A percentile compares a stretch with the other conserved stretches of the same genome.
Evolutionary conservation across 768 basidiomycete genomes (phyloP).

Genomic region (Mycena latifolia): DNA sequence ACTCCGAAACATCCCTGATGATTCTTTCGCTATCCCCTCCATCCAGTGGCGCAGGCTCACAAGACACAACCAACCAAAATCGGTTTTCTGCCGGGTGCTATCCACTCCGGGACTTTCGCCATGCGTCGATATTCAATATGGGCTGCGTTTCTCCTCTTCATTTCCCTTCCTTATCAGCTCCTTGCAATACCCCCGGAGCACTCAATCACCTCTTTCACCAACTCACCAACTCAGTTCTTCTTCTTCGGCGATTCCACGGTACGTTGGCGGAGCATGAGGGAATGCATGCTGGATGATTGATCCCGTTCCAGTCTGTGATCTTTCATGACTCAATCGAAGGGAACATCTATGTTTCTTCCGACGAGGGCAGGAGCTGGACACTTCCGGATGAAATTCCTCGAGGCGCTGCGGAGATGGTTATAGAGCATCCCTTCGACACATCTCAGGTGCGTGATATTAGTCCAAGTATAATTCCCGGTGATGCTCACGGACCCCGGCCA

Average conservation of each 20-base stretch:
- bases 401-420: slow-evolving; percentile 76
- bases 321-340: slow-evolving; percentile 83
- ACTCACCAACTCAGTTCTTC: slow-evolving; percentile 81
- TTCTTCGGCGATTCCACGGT: slow-evolving; percentile 96
- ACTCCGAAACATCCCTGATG: no score
- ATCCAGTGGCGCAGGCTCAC: no score
- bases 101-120: no score
- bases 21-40: no score
- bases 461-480: slow-evolving; percentile 6
- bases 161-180: slow-evolving; percentile 32
- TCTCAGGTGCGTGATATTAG: slow-evolving; percentile 70
- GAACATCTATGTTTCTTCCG: slow-evolving; percentile 80
- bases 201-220: slow-evolving; percentile 68
- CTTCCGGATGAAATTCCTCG: slow-evolving; percentile 62
- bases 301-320: slow-evolving; percentile 60
- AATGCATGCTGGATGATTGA: no score
- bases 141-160: slow-evolving; percentile 11
- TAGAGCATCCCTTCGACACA: slow-evolving; percentile 89
- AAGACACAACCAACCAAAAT: no score
- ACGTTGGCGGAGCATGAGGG: no score
- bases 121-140: slow-evolving; percentile 30
- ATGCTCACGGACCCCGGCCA: not conserved
- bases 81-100: no score
- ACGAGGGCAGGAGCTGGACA: slow-evolving; percentile 87
- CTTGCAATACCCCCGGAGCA: slow-evolving; percentile 61